A percentile compares a stretch with the other conserved stretches of the same genome.
phyloP scores from a whole-genome alignment of 1,284 basidiomycete genomes.

The Melampsora larici-populina region DNA sequence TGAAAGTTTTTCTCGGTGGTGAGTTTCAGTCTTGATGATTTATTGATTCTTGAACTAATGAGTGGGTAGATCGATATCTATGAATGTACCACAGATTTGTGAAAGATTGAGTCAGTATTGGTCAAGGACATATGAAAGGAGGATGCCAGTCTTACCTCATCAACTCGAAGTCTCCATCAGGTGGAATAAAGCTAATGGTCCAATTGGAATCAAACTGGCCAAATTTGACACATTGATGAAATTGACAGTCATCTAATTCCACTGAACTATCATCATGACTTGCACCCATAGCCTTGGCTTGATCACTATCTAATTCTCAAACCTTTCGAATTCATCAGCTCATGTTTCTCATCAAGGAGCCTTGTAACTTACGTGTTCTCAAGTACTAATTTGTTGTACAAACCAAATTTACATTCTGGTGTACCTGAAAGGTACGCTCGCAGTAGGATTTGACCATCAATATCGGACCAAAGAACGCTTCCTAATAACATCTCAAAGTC shows the following conservation, averaged over 20 bases:
- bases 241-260: constrained; percentile 94
- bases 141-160: constrained; percentile 68
- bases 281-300: constrained; percentile 55
- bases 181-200: constrained; percentile 93
- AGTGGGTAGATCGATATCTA: constrained; percentile 71
- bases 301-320: constrained; percentile 56
- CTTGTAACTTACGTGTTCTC: constrained; percentile 64
- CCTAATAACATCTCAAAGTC: constrained; percentile 58
- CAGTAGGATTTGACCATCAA: constrained; percentile 98
- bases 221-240: constrained; percentile 95
- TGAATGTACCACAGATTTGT: neutral
- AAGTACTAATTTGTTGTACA: constrained; percentile 96
- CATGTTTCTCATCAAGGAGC: neutral
- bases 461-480: constrained; percentile 87
- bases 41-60: constrained; percentile 61
- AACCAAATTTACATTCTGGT: constrained; percentile 94
- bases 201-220: constrained; percentile 89
- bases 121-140: constrained; percentile 13
- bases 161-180: constrained; percentile 97
- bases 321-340: neutral
- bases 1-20: too few species aligned
- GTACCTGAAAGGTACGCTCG: constrained; percentile 92
- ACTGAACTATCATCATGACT: too few species aligned
- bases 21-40: constrained; percentile 61
- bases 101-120: neutral